Base-by-base conservation (phyloP, 2,329 filamentous ascomycete species). In the Aspergillus neotritici region DNA sequence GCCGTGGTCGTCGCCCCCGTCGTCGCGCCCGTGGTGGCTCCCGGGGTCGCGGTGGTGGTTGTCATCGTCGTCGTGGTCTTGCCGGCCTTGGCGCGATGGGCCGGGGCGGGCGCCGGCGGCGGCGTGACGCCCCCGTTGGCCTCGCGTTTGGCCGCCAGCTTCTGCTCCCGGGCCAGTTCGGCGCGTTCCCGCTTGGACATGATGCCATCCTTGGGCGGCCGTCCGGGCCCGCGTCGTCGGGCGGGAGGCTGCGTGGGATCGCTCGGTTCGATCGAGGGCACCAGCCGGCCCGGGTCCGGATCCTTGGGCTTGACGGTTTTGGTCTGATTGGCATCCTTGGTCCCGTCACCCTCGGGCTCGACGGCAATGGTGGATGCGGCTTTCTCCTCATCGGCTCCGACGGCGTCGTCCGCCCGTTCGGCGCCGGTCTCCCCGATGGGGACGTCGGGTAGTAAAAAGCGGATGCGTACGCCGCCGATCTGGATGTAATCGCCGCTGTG, bases 171-270 rank as follows among this genome's bases (percentile, higher is more conserved):
- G 43, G 75, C 71, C 53, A 78, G 65, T 50, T 76, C 71, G 16
- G 74, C 73, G 47, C 74, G 68, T 58, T 83, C 79, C 37, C 80
- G 74, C 56, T 82, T 83, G 4, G 80, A 83, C 72, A 83, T 80
- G 56, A 83, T 74, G 14, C 80, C 80, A 56, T 83, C 79, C 65
- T 83, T 83, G 8, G 80, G 80, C 34, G 80, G 80, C 38, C 80
- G 70, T 40, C 80, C 80, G 41, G 80, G 80, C 34, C 80, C 80
- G 36, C 70, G 64, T 36, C 67, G 67, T 36, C 64, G 62, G 4
- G 54, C 53, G 8, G 72, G 68, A 40, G 66, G 66, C 21, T 65
- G 62, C 34, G 63, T 41, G 31, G 61, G 52, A 66, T 66, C 50
- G 63, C 66, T 48, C 56, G 58, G 15, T 50, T 67, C 64, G 6